These are phyloP conservation scores for Polytolypa hystricis DNA, from an alignment of 2,329 filamentous ascomycete genomes.

Conservation along the genomic window DNA sequence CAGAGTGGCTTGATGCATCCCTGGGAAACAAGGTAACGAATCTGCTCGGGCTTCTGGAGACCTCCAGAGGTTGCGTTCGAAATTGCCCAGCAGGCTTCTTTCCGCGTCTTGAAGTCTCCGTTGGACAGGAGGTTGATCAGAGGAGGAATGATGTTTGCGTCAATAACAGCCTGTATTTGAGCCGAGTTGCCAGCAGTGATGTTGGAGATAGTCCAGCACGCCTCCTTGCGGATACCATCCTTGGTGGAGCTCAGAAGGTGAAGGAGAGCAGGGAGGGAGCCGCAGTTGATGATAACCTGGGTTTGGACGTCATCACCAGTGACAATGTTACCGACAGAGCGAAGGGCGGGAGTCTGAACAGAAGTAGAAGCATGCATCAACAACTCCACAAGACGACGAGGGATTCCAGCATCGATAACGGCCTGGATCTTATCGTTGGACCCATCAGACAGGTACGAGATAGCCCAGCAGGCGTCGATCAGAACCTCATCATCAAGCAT, in stretches of 20 bases:
- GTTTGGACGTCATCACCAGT: slow-evolving; percentile 98
- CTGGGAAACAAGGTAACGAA: slow-evolving; percentile 83
- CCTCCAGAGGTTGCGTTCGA: slow-evolving; percentile 96
- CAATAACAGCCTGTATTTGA: slow-evolving; percentile 93
- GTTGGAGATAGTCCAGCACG: slow-evolving; percentile 99
- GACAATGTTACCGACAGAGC: slow-evolving; percentile 97
- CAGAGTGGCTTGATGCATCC: slow-evolving; percentile 97
- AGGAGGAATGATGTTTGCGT: slow-evolving; percentile 92
- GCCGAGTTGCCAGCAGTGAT: slow-evolving; percentile 96
- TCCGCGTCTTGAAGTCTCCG: slow-evolving; percentile 96
- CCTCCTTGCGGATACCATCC: slow-evolving; percentile 97
- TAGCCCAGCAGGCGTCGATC: slow-evolving; percentile 99
- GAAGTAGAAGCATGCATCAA: slow-evolving; percentile 98
- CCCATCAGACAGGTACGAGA: slow-evolving; percentile 95
- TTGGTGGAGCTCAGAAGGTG: slow-evolving; percentile 93
- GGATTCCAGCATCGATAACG: slow-evolving; percentile 95
- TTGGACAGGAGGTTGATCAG: slow-evolving; percentile 93
- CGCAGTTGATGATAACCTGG: slow-evolving; percentile 98
- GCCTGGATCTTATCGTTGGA: slow-evolving; percentile 99
- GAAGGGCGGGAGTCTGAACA: slow-evolving; percentile 91
- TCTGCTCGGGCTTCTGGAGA: slow-evolving; percentile 97
- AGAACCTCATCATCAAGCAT: slow-evolving; percentile 96
- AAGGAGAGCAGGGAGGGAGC: slow-evolving; percentile 80
- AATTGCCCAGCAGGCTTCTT: slow-evolving; percentile 99
- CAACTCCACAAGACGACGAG: slow-evolving; percentile 88